Evolutionary conservation across 164 flowering plant species (phyloP).

Genomic region (Aristolochia californica): DNA sequence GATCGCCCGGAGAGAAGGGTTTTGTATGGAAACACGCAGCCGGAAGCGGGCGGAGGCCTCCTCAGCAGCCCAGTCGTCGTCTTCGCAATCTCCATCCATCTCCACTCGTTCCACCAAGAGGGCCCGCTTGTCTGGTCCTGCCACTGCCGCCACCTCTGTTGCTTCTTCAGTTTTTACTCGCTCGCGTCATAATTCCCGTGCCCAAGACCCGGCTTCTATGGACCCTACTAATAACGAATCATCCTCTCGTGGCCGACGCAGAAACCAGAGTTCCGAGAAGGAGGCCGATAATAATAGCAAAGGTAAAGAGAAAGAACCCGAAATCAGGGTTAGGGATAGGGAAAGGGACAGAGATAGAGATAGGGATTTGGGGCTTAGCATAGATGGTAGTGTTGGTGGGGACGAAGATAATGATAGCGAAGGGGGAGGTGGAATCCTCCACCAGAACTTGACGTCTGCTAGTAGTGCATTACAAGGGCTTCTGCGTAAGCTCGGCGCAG

Average conservation of each 20-base stretch:
- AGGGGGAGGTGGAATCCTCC: constrained; percentile 66
- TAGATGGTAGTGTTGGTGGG: constrained; percentile 28
- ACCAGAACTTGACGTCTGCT: constrained; percentile 75
- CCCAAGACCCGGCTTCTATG: no score
- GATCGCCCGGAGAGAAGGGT: constrained; percentile 30
- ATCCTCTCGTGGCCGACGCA: constrained; percentile 42
- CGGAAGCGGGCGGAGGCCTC: constrained; percentile 99
- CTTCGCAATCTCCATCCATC: constrained; percentile 28
- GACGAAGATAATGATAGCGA: constrained; percentile 57
- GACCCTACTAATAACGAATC: constrained; percentile 17
- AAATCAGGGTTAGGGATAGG: constrained; percentile 48
- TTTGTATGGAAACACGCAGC: constrained; percentile 99
- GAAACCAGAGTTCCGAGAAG: constrained; percentile 19
- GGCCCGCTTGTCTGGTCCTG: constrained; percentile 41
- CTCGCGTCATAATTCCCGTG: no score
- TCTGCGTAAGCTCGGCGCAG: constrained; percentile 81
- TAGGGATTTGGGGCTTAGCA: constrained; percentile 45
- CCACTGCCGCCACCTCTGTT: constrained; percentile 18
- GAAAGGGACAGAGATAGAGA: constrained; percentile 43
- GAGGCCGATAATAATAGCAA: constrained; percentile 36
- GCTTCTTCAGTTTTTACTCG: no score
- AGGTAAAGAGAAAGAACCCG: constrained; percentile 89
- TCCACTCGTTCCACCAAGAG: constrained; percentile 53
- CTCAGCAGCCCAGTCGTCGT: constrained; percentile 82
- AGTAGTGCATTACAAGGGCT: constrained; percentile 93